Evolutionary conservation across 116 monocot species (phyloP), one percentile per base, ranked within the genome.

Genomic region (Posidonia oceanica): DNA sequence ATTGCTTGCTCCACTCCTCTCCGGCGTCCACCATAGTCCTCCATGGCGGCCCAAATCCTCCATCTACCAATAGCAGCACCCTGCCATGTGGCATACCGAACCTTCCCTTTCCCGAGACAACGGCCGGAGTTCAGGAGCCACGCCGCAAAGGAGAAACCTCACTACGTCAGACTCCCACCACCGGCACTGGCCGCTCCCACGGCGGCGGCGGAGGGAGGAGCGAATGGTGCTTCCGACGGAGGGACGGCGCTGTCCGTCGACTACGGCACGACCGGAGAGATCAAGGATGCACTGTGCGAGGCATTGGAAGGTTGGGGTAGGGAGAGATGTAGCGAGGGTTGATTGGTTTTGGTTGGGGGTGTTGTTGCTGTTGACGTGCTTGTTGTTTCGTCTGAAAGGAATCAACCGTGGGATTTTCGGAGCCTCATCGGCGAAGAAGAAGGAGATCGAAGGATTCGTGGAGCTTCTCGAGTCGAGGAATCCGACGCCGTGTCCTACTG

Each of bases 391-490:
- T 66, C 71, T 17, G 72, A 61, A 64, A 68, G 95, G 88, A 6
- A 74, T 81, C 18, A 48, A 86, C 64, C 88, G 91, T 61, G 95
- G 95, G 13, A 83, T 96, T 39, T 96, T 91, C 79, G 95, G 95
- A 39, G 51, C 84, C 39, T 69, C 69, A 36, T 86, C 91, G 56
- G 71, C 75, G 39, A 88, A 86, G 84, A 91, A 86, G 66, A 52
- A 70, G 13, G 86, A 88, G 82, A 88, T 96, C 38, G 75, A 82
- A 58, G 76, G 52, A 21, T 65, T 91, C 15, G 84, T 91, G 55
- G 68, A 80, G 76, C 62, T 74, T 54, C 77, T 96, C 66, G 95
- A 96, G 81, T 78, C 81, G 3, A 75, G 53, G 39, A 96, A 88
- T 70, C 95, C 91, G 21, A 88, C 81, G 22, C 86, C 81, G 4